Percentiles rank a stretch among this genome's conserved stretches.
Conservation (phyloP, 768 basidiomycete genomes). For the Agrocybe pediades region DNA sequence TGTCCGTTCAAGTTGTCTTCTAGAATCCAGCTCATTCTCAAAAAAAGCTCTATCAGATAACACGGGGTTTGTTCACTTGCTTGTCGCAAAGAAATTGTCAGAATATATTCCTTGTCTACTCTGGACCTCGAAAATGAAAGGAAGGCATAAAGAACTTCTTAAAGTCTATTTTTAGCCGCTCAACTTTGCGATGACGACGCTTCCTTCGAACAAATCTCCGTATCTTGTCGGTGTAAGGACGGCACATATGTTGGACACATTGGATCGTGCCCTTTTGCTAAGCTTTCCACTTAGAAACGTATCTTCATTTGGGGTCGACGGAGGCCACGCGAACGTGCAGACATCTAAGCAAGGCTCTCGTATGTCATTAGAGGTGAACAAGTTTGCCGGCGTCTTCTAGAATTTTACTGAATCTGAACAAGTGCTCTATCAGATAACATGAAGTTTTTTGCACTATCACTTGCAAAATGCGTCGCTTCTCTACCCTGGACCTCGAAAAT, state of each 20-base stretch:
- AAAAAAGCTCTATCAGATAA: neutral
- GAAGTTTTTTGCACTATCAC: too few species aligned
- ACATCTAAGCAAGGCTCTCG: conserved; percentile 68
- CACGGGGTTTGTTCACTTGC: too few species aligned
- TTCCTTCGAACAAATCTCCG: too few species aligned
- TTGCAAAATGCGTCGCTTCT: too few species aligned
- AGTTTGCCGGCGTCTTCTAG: neutral
- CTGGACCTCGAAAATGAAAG: neutral
- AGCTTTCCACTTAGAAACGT: too few species aligned
- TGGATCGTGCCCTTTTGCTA: too few species aligned
- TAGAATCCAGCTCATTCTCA: neutral
- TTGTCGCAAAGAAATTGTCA: too few species aligned
- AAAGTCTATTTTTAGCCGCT: too few species aligned
- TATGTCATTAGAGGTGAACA: conserved; percentile 58
- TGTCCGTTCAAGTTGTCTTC: neutral
- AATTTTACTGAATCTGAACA: neutral
- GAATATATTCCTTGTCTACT: too few species aligned
- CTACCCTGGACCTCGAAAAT: neutral
- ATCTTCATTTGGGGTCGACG: conserved; percentile 47
- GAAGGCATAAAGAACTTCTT: neutral
- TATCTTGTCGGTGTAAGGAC: too few species aligned
- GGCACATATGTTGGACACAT: too few species aligned
- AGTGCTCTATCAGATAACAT: neutral
- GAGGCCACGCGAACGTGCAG: conserved; percentile 69
- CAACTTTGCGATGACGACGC: too few species aligned